Conservation (phyloP, 2,329 filamentous ascomycete species). For the Amylocarpus encephaloides region DNA sequence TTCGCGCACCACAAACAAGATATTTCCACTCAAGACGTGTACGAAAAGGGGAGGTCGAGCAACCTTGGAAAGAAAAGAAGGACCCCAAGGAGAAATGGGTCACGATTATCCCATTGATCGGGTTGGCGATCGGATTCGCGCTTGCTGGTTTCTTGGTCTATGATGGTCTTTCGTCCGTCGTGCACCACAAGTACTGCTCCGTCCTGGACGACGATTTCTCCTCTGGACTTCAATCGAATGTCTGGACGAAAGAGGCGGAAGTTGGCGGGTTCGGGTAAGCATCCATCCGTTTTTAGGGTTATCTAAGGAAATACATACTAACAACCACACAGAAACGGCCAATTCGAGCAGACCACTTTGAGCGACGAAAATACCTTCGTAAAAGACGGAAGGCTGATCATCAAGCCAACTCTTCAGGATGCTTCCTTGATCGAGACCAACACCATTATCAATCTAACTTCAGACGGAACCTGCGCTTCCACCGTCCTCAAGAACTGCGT, state of each 20-base stretch:
- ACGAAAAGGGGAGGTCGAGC: conserved; percentile 65
- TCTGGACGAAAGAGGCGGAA: conserved; percentile 47
- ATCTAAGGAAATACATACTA: conserved; percentile 1
- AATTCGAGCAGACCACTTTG: conserved; percentile 72
- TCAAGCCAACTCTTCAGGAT: conserved; percentile 75
- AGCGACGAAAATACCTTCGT: conserved; percentile 70
- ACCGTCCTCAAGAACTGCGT: conserved; percentile 55
- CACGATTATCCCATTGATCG: conserved; percentile 69
- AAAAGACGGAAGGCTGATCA: conserved; percentile 60
- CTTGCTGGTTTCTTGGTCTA: conserved; percentile 68
- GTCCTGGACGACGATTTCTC: conserved; percentile 45
- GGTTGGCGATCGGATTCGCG: conserved; percentile 60
- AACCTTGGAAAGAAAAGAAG: conserved; percentile 68
- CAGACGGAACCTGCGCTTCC: conserved; percentile 63
- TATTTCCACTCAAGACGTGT: conserved; percentile 42
- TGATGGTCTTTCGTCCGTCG: conserved; percentile 65
- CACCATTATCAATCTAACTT: conserved; percentile 60
- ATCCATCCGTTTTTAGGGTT: conserved; percentile 50
- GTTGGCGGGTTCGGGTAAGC: conserved; percentile 35
- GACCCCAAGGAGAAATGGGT: conserved; percentile 82
- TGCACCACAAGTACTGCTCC: conserved; percentile 59
- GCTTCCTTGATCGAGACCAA: conserved; percentile 57
- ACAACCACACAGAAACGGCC: conserved; percentile 55
- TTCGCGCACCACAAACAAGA: conserved; percentile 24
- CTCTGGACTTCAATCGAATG: conserved; percentile 41